phyloP scores from a whole-genome alignment of 371 early-diverging fungal species.

The Mortierella sp. region DNA sequence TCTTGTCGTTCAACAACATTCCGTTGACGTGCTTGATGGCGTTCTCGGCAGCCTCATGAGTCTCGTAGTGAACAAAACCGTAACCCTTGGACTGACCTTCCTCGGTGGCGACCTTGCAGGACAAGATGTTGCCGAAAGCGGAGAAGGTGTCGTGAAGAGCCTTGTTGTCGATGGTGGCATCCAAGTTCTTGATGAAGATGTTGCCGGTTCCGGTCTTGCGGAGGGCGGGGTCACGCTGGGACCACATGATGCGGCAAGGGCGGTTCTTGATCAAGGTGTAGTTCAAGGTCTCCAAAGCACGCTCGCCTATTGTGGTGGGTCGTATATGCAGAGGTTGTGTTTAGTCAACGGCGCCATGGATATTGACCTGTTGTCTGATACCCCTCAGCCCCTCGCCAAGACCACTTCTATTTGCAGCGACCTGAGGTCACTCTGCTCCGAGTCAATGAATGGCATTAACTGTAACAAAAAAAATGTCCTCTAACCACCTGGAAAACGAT shows the following conservation, averaged over 20 bases:
- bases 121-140: conserved; percentile 98
- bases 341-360: neutral
- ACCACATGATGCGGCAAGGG: conserved; percentile 99
- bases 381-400: neutral
- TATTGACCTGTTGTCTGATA: neutral
- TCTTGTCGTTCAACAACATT: conserved; percentile 98
- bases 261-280: conserved; percentile 95
- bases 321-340: neutral
- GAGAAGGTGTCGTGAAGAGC: conserved; percentile 99
- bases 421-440: neutral
- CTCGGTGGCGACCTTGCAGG: conserved; percentile 98
- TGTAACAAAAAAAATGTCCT: neutral
- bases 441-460: neutral
- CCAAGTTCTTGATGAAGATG: conserved; percentile 99
- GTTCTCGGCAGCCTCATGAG: conserved; percentile 92
- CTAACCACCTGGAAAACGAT: neutral
- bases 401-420: neutral
- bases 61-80: conserved; percentile 99
- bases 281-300: conserved; percentile 95
- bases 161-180: conserved; percentile 95
- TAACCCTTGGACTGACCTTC: conserved; percentile 94
- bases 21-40: conserved; percentile 99
- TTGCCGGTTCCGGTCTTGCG: conserved; percentile 97
- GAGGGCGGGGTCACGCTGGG: conserved; percentile 97
- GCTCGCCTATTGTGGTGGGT: conserved; percentile 71